phyloP scores from a whole-genome alignment of 2,329 filamentous ascomycete species.

The Elsinoe batatas region DNA sequence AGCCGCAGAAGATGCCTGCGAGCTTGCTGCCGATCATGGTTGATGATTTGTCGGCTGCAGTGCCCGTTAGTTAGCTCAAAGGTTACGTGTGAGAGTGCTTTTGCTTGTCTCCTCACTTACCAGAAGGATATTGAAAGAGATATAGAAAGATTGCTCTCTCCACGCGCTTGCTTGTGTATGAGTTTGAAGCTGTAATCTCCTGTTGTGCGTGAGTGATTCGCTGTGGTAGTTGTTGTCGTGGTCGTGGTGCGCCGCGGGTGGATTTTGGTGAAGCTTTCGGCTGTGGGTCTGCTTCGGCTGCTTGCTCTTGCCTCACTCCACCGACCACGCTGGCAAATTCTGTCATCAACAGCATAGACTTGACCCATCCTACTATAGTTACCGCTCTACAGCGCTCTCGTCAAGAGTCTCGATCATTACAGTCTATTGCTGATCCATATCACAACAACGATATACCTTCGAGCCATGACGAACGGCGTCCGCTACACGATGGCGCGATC shows the following conservation, averaged over 20 bases:
- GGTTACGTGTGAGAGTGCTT: neutral
- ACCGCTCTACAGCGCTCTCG: too few species aligned
- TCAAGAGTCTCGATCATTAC: too few species aligned
- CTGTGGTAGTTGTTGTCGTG: constrained; percentile 4
- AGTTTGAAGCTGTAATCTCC: neutral
- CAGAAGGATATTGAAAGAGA: neutral
- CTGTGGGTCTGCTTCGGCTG: neutral
- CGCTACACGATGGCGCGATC: too few species aligned
- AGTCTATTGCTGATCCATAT: too few species aligned
- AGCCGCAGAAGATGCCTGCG: neutral
- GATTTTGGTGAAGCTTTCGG: constrained; percentile 2
- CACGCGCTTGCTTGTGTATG: neutral
- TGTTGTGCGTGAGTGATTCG: neutral
- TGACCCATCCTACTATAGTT: neutral
- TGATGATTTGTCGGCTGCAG: neutral
- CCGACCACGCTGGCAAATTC: neutral
- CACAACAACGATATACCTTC: too few species aligned
- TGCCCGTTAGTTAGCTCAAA: neutral
- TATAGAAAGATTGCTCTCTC: neutral
- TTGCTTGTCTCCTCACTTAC: neutral
- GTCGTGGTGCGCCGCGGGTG: neutral
- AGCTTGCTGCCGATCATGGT: constrained; percentile 9
- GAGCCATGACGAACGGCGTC: too few species aligned
- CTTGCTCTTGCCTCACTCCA: constrained; percentile 7
- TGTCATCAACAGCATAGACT: neutral